Evolutionary conservation across 2,329 filamentous ascomycete genomes (phyloP).

Genomic region (Xylariaceae sp.): DNA sequence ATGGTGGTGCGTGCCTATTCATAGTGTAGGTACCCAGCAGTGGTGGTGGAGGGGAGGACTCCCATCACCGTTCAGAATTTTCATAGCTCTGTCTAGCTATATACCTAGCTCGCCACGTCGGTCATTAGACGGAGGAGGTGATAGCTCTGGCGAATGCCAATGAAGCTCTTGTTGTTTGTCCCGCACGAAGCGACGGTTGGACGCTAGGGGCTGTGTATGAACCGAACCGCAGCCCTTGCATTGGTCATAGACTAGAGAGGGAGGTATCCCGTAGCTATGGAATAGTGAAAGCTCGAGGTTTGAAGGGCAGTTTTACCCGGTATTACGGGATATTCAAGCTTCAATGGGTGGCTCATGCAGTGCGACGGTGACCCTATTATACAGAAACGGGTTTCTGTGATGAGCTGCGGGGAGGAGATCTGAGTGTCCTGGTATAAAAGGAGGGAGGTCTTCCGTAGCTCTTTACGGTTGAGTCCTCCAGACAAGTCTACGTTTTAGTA

Average conservation of each 20-base stretch:
- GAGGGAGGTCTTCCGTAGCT: too few species aligned
- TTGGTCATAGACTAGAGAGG: neutral
- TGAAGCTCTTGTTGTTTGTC: neutral
- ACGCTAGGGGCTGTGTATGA: neutral
- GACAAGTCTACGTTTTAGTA: too few species aligned
- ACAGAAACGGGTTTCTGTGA: too few species aligned
- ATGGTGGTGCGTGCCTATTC: neutral
- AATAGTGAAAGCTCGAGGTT: neutral
- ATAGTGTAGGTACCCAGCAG: neutral
- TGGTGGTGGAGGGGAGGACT: neutral
- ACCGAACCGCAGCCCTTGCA: neutral
- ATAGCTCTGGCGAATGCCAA: neutral
- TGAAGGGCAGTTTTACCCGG: neutral
- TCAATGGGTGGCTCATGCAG: too few species aligned
- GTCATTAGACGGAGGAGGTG: neutral
- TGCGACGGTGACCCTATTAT: too few species aligned
- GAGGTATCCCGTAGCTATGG: neutral
- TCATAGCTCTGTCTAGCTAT: neutral
- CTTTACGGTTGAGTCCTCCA: too few species aligned
- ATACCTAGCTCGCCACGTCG: neutral
- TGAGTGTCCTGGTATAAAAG: too few species aligned
- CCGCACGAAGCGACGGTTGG: neutral
- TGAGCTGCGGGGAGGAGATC: too few species aligned
- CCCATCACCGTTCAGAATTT: neutral
- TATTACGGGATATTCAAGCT: neutral